A percentile compares a stretch with the other conserved stretches of the same genome.
phyloP scores from a whole-genome alignment of 2,329 filamentous ascomycete species.

The Onygenales sp. region DNA sequence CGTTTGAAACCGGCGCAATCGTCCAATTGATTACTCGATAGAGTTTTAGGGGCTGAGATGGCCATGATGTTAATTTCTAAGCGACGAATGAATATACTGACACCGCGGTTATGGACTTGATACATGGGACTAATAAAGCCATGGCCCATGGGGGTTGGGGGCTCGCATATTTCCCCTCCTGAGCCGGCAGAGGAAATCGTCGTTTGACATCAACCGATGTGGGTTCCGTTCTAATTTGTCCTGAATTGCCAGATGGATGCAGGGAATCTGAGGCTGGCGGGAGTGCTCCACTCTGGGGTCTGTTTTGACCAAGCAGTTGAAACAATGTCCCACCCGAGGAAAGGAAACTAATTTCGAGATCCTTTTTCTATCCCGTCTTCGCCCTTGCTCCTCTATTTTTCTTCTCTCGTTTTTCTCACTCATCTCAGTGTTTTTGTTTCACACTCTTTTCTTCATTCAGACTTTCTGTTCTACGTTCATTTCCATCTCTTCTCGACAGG shows the following conservation, averaged over 20 bases:
- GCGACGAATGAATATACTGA: not conserved
- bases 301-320: not conserved
- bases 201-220: not conserved
- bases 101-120: not conserved
- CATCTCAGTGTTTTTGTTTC: slow-evolving; percentile 8
- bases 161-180: too few relatives aligned
- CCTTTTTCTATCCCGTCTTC: slow-evolving; percentile 1
- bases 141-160: too few relatives aligned
- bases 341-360: not conserved
- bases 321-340: not conserved
- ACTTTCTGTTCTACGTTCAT: slow-evolving; percentile 7
- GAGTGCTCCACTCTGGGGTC: not conserved
- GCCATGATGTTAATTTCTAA: not conserved
- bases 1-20: not conserved
- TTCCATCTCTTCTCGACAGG: slow-evolving; percentile 2
- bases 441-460: slow-evolving; percentile 9
- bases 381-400: slow-evolving; percentile 3
- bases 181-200: not conserved
- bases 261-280: not conserved
- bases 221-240: not conserved
- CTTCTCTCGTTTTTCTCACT: slow-evolving; percentile 10
- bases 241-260: not conserved
- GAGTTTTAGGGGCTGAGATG: not conserved
- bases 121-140: too few relatives aligned
- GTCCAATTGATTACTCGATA: not conserved